Percentiles rank a stretch among this genome's conserved stretches.
Conservation (phyloP, 805 yeast species). For the Metschnikowia rubicola region DNA sequence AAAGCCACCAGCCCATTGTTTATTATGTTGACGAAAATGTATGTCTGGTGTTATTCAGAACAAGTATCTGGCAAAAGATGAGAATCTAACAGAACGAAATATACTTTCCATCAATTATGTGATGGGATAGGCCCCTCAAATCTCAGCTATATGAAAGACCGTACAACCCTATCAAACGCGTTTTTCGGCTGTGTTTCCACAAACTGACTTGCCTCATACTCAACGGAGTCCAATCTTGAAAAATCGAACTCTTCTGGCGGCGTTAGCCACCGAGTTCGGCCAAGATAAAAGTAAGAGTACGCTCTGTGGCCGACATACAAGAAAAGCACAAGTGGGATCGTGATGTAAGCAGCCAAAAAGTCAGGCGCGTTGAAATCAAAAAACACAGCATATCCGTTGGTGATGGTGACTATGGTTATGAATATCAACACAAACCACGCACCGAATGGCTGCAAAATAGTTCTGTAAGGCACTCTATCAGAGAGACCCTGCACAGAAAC, state of each 20-base stretch:
- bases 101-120: too few species aligned
- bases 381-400: constrained; percentile 71
- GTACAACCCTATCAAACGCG: neutral
- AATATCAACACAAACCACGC: constrained; percentile 52
- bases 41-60: too few species aligned
- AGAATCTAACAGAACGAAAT: too few species aligned
- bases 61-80: too few species aligned
- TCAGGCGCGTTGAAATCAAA: constrained; percentile 54
- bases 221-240: constrained; percentile 59
- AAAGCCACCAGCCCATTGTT: too few species aligned
- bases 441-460: constrained; percentile 54
- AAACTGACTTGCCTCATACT: constrained; percentile 44
- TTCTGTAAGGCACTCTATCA: constrained; percentile 57
- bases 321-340: constrained; percentile 52
- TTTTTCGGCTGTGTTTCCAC: constrained; percentile 19
- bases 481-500: constrained; percentile 47
- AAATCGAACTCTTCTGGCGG: constrained; percentile 58
- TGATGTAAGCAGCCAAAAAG: constrained; percentile 70
- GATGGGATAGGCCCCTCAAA: too few species aligned
- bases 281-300: constrained; percentile 30
- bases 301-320: constrained; percentile 58
- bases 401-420: constrained; percentile 50
- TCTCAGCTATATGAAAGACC: neutral
- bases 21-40: too few species aligned
- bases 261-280: constrained; percentile 35